phyloP scores from a whole-genome alignment of 371 early-diverging fungal species.

The Apophysomyces elegans region DNA sequence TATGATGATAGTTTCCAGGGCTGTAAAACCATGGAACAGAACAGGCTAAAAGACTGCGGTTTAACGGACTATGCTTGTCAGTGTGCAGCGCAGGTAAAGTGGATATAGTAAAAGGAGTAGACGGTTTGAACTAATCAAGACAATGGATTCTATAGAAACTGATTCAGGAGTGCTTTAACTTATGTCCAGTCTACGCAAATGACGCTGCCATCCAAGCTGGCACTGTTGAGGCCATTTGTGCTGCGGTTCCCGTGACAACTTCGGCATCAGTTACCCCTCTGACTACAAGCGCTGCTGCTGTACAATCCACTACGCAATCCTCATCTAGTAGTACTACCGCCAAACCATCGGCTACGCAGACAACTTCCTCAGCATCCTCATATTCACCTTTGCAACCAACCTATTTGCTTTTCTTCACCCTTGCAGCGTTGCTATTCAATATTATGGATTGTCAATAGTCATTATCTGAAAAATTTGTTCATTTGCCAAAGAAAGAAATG shows the following conservation, averaged over 20 bases:
- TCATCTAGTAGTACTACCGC: background rate
- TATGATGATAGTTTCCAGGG: slow-evolving; percentile 29
- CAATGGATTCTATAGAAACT: slow-evolving; percentile 17
- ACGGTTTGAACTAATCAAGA: background rate
- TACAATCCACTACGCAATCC: background rate
- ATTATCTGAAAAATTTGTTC: too few species aligned
- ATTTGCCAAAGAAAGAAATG: too few species aligned
- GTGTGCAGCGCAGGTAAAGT: slow-evolving; percentile 33
- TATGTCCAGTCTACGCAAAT: slow-evolving; percentile 33
- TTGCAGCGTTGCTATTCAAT: too few species aligned
- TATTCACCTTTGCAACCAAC: background rate
- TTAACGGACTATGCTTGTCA: slow-evolving; percentile 35
- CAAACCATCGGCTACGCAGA: background rate
- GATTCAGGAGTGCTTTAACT: slow-evolving; percentile 35
- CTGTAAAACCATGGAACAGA: slow-evolving; percentile 30
- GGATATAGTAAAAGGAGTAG: background rate
- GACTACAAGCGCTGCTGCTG: background rate
- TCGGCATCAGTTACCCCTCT: background rate
- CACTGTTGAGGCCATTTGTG: slow-evolving; percentile 30
- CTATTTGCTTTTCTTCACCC: too few species aligned
- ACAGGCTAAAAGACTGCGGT: slow-evolving; percentile 21
- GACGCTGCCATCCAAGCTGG: slow-evolving; percentile 30
- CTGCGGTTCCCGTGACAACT: slow-evolving; percentile 29
- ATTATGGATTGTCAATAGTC: too few species aligned
- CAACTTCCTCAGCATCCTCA: background rate